Evolutionary conservation across 768 basidiomycete species (phyloP), one percentile per base, ranked within the genome.

Genomic region (Boletus bicolor): DNA sequence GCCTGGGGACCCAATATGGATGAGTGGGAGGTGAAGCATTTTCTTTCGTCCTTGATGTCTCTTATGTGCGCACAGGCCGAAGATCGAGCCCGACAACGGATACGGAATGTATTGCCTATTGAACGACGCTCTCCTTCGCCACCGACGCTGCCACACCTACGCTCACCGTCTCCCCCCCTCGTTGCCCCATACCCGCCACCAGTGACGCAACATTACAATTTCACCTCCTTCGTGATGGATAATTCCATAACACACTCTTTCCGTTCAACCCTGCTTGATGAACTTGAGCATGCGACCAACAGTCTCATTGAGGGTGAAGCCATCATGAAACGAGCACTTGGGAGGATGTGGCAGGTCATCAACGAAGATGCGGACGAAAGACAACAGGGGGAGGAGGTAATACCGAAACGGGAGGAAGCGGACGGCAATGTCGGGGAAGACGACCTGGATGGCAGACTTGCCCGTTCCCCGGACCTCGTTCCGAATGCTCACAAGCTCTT

Each of bases 141-240:
- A 15, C 83, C 87, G 4, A 74, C 77, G 21, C 77, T 93, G 17
- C 82, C 91, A 24, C 91, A 94, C 72, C 73, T 94, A 37, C 81
- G 83, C 42, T 85, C 87, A 7, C 86, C 88, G 11, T 88, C 89
- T 0, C 91, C 92, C 5, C 90, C 92, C 9, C 78, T 90, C 28
- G 76, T 79, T 24, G 82, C 90, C 0, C 90, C 91, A 3, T 93
- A 92, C 64, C 82, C 85, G 24, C 76, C 82, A 21, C 89, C 89
- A 26, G 77, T 77, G 24, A 69, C 77, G 10, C 82, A 86, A 48
- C 90, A 93, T 64, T 78, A 85, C 56, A 86, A 80, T 58, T 93
- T 89, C 71, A 81, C 90, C 19, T 89, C 91, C 0, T 90, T 91
- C 62, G 90, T 94, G 14, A 80, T 93, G 79, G 91, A 93, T 68